Conservation (phyloP, 139 green algal genomes). For the Volvox reticuliferus region DNA sequence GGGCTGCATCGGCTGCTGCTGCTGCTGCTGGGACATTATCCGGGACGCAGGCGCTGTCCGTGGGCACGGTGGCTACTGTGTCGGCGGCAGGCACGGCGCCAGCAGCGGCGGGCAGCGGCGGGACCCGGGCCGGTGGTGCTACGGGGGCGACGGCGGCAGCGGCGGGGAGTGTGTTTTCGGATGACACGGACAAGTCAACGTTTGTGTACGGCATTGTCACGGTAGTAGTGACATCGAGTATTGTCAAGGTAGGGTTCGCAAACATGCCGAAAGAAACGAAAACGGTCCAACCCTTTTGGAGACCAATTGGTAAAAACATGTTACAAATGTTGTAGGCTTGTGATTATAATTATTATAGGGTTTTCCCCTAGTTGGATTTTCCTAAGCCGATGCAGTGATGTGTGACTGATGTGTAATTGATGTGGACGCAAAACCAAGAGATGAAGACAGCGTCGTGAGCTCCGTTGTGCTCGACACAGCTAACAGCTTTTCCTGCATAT, state of each 20-base stretch:
- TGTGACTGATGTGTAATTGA: no score
- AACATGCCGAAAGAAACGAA: no score
- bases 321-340: no score
- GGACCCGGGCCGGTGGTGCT: not conserved
- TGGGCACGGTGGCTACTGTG: not conserved
- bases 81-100: not conserved
- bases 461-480: no score
- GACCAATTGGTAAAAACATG: no score
- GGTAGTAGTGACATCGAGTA: not conserved
- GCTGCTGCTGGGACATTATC: not conserved
- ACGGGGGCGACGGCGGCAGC: not conserved
- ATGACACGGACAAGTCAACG: not conserved
- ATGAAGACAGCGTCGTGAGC: no score
- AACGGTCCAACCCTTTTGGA: no score
- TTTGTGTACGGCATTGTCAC: constrained; percentile 30
- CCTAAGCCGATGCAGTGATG: no score
- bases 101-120: not conserved
- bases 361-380: no score
- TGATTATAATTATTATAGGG: no score
- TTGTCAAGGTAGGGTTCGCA: not conserved
- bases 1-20: not conserved
- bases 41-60: not conserved
- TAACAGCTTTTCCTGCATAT: no score
- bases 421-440: no score
- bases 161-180: not conserved